These are phyloP conservation scores for Fusarium sp. DNA, from an alignment of 2,329 filamentous ascomycete genomes.

Conservation along the genomic window DNA sequence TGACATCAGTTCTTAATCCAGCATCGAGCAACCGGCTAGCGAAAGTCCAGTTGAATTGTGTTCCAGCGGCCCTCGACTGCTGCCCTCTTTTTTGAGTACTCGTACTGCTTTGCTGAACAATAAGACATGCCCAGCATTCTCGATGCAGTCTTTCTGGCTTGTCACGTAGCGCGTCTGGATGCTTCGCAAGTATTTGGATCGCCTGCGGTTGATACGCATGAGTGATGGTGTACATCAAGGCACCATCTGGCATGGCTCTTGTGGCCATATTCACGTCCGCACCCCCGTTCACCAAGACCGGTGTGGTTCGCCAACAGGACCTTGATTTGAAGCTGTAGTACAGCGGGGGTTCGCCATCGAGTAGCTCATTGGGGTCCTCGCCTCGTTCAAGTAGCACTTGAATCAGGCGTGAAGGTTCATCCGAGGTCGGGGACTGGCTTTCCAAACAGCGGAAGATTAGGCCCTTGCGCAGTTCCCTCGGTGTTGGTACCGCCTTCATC, in stretches of 20 bases:
- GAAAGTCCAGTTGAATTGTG: slow-evolving; percentile 44
- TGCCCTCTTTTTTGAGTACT: slow-evolving; percentile 5
- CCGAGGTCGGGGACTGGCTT: slow-evolving; percentile 36
- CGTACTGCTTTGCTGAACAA: slow-evolving; percentile 29
- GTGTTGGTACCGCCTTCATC: slow-evolving; percentile 39
- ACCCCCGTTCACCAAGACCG: slow-evolving; percentile 42
- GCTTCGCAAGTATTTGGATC: slow-evolving; percentile 42
- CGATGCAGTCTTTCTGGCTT: slow-evolving; percentile 38
- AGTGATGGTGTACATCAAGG: slow-evolving; percentile 45
- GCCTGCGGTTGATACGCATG: slow-evolving; percentile 44
- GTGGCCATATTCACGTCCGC: slow-evolving; percentile 43
- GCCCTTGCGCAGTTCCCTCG: slow-evolving; percentile 37
- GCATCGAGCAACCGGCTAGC: slow-evolving; percentile 38
- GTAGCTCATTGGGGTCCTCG: slow-evolving; percentile 44
- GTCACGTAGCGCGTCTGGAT: slow-evolving; percentile 36
- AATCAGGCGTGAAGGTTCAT: slow-evolving; percentile 43
- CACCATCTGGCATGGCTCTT: slow-evolving; percentile 43
- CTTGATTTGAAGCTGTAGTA: slow-evolving; percentile 45
- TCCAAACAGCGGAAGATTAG: slow-evolving; percentile 41
- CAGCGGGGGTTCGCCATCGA: slow-evolving; percentile 41
- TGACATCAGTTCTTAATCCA: slow-evolving; percentile 43
- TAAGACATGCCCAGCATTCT: slow-evolving; percentile 42
- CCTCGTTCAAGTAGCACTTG: slow-evolving; percentile 42
- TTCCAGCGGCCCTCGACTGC: slow-evolving; percentile 13
- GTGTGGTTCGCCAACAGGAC: slow-evolving; percentile 45